phyloP scores from a whole-genome alignment of 2,329 filamentous ascomycete genomes.

The Lachnellula arida region DNA sequence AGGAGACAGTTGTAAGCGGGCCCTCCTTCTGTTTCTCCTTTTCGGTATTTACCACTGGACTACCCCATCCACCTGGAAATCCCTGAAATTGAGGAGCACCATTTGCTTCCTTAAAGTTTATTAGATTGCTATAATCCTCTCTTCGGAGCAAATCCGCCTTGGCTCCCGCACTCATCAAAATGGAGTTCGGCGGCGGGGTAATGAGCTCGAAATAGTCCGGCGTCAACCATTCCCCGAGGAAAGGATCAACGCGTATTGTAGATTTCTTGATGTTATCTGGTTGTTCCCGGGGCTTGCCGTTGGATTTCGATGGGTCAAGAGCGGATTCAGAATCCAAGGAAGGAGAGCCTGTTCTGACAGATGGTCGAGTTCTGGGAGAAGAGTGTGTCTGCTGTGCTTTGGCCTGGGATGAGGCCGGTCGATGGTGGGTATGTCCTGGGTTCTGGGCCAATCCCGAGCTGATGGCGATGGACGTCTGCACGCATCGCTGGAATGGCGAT shows the following conservation, averaged over 20 bases:
- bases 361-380: slow-evolving; percentile 28
- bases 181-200: slow-evolving; percentile 78
- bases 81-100: slow-evolving; percentile 31
- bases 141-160: slow-evolving; percentile 80
- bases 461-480: slow-evolving; percentile 88
- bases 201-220: slow-evolving; percentile 93
- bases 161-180: slow-evolving; percentile 81
- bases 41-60: slow-evolving; percentile 24
- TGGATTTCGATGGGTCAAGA: slow-evolving; percentile 15
- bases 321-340: slow-evolving; percentile 26
- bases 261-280: slow-evolving; percentile 45
- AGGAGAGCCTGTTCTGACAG: slow-evolving; percentile 24
- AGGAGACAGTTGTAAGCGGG: slow-evolving; percentile 23
- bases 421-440: slow-evolving; percentile 32
- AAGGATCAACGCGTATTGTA: slow-evolving; percentile 79
- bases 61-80: slow-evolving; percentile 36
- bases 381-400: slow-evolving; percentile 24
- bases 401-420: slow-evolving; percentile 24
- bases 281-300: slow-evolving; percentile 15
- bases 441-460: slow-evolving; percentile 76
- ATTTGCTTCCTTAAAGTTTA: slow-evolving; percentile 19
- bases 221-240: slow-evolving; percentile 91
- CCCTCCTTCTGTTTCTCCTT: slow-evolving; percentile 25
- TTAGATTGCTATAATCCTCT: slow-evolving; percentile 56
- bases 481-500: slow-evolving; percentile 89